Evolutionary conservation across 202 grass and related monocot species (phyloP).

Genomic region (Hordeum pubiflorum): DNA sequence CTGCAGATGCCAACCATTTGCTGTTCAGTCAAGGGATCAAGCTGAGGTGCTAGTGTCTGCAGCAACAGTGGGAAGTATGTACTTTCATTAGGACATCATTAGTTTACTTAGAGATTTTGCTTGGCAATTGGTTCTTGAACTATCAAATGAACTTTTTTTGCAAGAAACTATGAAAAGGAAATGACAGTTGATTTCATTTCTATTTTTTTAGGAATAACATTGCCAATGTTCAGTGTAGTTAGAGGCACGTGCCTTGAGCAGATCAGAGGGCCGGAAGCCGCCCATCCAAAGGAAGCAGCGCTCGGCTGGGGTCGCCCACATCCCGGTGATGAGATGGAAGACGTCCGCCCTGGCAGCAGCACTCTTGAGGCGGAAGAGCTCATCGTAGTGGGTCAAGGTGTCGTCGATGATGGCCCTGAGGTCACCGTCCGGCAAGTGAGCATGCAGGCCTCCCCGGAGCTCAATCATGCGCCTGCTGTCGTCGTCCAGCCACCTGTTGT

Average conservation of each 20-base stretch:
- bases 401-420: conserved; percentile 61
- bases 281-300: conserved; percentile 90
- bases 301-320: conserved; percentile 60
- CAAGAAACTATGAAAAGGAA: not conserved
- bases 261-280: conserved; percentile 75
- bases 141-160: not conserved
- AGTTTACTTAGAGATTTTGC: not conserved
- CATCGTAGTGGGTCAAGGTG: conserved; percentile 51
- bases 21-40: conserved; percentile 85
- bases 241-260: conserved; percentile 53
- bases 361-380: conserved; percentile 63
- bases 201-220: not conserved
- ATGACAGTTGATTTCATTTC: not conserved
- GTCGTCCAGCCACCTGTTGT: conserved; percentile 62
- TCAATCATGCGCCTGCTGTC: conserved; percentile 45
- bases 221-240: not conserved
- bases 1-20: conserved; percentile 63
- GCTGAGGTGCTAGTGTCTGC: conserved; percentile 60
- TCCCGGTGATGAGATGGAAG: conserved; percentile 75
- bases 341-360: conserved; percentile 47
- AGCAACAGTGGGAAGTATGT: not conserved
- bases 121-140: not conserved
- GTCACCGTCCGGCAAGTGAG: conserved; percentile 48
- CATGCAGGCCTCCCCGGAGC: conserved; percentile 46
- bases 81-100: not conserved